Conservation (phyloP, 345 rosid genomes). For the Eucalyptus curtisii region DNA sequence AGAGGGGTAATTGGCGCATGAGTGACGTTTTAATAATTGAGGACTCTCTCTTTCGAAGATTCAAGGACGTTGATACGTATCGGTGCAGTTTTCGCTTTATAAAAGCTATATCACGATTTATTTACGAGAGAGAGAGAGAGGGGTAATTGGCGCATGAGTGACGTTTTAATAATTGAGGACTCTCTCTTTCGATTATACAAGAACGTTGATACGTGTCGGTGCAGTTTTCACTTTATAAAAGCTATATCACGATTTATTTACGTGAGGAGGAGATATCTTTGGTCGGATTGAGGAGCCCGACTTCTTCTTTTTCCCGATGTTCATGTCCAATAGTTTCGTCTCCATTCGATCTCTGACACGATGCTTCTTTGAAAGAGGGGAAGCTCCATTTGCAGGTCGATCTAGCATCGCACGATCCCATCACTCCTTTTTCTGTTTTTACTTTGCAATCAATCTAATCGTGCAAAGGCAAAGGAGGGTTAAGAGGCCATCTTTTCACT, state of each 20-base stretch:
- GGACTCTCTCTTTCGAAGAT: not conserved
- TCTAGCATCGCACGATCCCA: not conserved
- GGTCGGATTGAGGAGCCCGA: not conserved
- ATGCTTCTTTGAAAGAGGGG: not conserved
- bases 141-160: not conserved
- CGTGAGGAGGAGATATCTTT: not conserved
- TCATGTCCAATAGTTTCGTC: not conserved
- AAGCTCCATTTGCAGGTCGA: not conserved
- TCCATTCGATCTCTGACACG: not conserved
- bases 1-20: not conserved
- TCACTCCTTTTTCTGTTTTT: not conserved
- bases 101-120: not conserved
- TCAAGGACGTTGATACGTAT: not conserved
- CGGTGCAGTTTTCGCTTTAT: not conserved
- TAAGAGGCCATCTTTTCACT: not conserved
- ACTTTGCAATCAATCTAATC: not conserved
- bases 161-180: not conserved
- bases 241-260: not conserved
- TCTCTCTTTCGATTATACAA: not conserved
- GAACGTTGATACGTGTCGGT: not conserved
- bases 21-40: not conserved
- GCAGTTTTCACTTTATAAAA: not conserved
- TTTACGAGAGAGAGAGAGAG: not conserved
- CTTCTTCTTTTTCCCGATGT: not conserved
- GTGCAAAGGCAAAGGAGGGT: not conserved